Percentiles rank a stretch among this genome's conserved stretches.
These are phyloP conservation scores for Candolleomyces eurysporus DNA, from an alignment of 768 basidiomycete genomes.

Conservation along the genomic window DNA sequence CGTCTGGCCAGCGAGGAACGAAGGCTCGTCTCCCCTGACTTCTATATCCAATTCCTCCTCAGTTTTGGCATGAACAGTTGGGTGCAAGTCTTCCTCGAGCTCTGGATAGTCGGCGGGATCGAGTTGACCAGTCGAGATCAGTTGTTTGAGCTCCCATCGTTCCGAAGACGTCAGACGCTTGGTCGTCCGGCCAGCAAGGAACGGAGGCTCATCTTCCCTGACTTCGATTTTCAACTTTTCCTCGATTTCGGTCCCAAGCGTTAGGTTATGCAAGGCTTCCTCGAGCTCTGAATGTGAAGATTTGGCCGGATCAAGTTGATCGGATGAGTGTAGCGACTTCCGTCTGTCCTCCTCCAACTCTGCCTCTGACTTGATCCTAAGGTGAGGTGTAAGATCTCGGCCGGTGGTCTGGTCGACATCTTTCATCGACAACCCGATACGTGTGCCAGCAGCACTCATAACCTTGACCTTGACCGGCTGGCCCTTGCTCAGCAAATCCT, in stretches of 20 bases:
- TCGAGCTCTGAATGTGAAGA: no score
- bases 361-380: conserved; percentile 91
- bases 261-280: no score
- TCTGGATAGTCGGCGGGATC: conserved; percentile 93
- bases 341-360: conserved; percentile 84
- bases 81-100: conserved; percentile 80
- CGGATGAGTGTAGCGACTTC: no score
- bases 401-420: conserved; percentile 93
- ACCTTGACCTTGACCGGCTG: conserved; percentile 95
- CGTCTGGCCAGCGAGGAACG: conserved; percentile 95
- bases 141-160: conserved; percentile 99
- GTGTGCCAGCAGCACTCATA: conserved; percentile 83
- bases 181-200: no score
- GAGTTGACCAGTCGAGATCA: conserved; percentile 92
- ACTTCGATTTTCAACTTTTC: no score
- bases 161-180: conserved; percentile 94
- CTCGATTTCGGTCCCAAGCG: no score
- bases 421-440: conserved; percentile 92
- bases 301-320: no score
- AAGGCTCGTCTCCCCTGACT: conserved; percentile 92
- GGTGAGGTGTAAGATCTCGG: conserved; percentile 89
- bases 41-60: conserved; percentile 98
- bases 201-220: no score
- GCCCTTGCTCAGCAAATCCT: conserved; percentile 81
- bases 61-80: conserved; percentile 76